These are phyloP conservation scores for Chytridium lagenaria DNA, from an alignment of 371 early-diverging fungal species.

Conservation along the genomic window DNA sequence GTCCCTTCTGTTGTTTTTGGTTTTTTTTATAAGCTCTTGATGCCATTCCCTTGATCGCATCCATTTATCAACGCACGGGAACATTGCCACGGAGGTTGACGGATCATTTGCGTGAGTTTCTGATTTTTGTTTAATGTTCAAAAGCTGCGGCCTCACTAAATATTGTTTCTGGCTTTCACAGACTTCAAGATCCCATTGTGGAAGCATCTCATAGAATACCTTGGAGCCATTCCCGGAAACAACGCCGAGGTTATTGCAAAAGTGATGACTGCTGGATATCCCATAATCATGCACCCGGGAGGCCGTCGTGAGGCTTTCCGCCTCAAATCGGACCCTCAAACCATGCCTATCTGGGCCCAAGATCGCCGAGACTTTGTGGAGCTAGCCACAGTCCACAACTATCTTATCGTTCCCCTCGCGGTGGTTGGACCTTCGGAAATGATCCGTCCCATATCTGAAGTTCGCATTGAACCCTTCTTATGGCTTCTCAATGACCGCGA, in stretches of 20 bases:
- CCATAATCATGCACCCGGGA: conserved; percentile 34
- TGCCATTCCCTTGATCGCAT: conserved; percentile 25
- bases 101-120: conserved; percentile 31
- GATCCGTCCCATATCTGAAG: background rate
- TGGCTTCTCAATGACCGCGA: conserved; percentile 14
- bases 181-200: conserved; percentile 41
- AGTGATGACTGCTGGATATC: conserved; percentile 21
- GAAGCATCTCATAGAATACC: conserved; percentile 43
- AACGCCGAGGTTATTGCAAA: conserved; percentile 8
- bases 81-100: conserved; percentile 20
- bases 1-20: background rate
- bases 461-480: conserved; percentile 18
- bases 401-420: conserved; percentile 10
- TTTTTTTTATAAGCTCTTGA: conserved; percentile 23
- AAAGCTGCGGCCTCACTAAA: background rate
- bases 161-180: background rate
- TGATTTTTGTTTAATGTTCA: background rate
- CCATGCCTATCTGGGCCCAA: conserved; percentile 1
- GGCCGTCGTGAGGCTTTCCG: conserved; percentile 32
- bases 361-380: conserved; percentile 9
- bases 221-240: conserved; percentile 32
- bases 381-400: background rate
- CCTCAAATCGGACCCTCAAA: conserved; percentile 5
- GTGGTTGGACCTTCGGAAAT: conserved; percentile 8
- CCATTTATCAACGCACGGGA: conserved; percentile 36